Evolutionary conservation across 805 yeast genomes (phyloP).

Genomic region (Yamadazyma tumulicola): DNA sequence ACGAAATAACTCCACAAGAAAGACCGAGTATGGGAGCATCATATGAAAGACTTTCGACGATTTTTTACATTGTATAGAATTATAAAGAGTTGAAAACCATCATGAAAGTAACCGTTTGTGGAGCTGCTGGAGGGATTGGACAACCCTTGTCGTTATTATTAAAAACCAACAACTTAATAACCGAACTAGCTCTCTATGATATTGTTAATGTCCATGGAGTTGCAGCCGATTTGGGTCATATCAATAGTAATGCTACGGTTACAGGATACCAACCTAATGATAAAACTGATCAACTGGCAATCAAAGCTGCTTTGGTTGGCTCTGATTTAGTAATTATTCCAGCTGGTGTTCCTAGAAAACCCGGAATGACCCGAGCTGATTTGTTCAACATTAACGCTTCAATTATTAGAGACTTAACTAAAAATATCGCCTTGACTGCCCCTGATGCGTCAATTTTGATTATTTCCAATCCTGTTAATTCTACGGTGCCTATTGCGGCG

Average conservation of each 20-base stretch:
- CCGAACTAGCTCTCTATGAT: slow-evolving; percentile 39
- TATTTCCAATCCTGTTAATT: slow-evolving; percentile 45
- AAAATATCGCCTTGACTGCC: slow-evolving; percentile 33
- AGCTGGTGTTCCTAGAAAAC: slow-evolving; percentile 48
- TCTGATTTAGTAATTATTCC: slow-evolving; percentile 43
- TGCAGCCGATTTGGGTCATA: slow-evolving; percentile 45
- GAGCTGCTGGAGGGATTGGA: slow-evolving; percentile 49
- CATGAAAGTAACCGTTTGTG: slow-evolving; percentile 46
- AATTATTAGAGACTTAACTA: slow-evolving; percentile 41
- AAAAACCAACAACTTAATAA: slow-evolving; percentile 36
- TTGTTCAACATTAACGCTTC: slow-evolving; percentile 45
- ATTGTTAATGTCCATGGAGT: slow-evolving; percentile 45
- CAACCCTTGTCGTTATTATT: slow-evolving; percentile 44
- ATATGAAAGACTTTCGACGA: no score
- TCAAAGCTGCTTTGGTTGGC: slow-evolving; percentile 33
- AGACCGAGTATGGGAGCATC: no score
- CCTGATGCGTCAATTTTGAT: slow-evolving; percentile 45
- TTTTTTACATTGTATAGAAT: no score
- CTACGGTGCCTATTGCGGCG: slow-evolving; percentile 48
- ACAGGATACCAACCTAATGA: slow-evolving; percentile 38
- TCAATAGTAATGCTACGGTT: slow-evolving; percentile 37
- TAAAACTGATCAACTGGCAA: slow-evolving; percentile 36
- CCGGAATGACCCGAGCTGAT: slow-evolving; percentile 48
- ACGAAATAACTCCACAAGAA: no score
- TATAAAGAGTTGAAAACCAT: no score